Percentiles rank a stretch among this genome's conserved stretches.
phyloP scores from a whole-genome alignment of 768 basidiomycete genomes.

The Leccinum obscurum region DNA sequence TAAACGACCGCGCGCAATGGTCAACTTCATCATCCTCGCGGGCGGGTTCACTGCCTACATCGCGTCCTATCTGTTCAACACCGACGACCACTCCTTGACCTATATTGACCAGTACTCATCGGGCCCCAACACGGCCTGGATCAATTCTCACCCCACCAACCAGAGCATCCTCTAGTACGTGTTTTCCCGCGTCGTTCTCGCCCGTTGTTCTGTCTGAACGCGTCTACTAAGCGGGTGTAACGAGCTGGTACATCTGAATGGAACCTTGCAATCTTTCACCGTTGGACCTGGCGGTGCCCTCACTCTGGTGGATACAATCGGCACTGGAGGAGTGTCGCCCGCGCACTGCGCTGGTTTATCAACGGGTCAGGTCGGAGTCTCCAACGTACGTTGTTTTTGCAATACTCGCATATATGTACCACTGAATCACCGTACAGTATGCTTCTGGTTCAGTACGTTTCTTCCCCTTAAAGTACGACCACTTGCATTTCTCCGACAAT shows the following conservation, averaged over 20 bases:
- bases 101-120: conserved; percentile 45
- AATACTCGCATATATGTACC: neutral
- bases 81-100: conserved; percentile 46
- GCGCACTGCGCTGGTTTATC: conserved; percentile 52
- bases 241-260: conserved; percentile 38
- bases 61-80: conserved; percentile 62
- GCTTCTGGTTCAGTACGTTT: conserved; percentile 53
- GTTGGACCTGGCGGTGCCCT: conserved; percentile 47
- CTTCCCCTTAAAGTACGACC: conserved; percentile 45
- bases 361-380: conserved; percentile 57
- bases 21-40: conserved; percentile 66
- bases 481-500: conserved; percentile 32
- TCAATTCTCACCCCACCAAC: conserved; percentile 55
- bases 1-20: conserved; percentile 41
- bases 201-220: neutral
- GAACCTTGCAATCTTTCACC: conserved; percentile 57
- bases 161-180: conserved; percentile 61
- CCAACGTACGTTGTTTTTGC: conserved; percentile 45
- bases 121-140: conserved; percentile 59
- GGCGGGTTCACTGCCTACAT: conserved; percentile 64
- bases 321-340: conserved; percentile 52
- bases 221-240: conserved; percentile 52
- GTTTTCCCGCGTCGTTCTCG: neutral
- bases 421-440: conserved; percentile 38
- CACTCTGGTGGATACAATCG: conserved; percentile 44